Evolutionary conservation across 148 eudicot genomes (phyloP).

Genomic region (Suaeda aralocaspica): DNA sequence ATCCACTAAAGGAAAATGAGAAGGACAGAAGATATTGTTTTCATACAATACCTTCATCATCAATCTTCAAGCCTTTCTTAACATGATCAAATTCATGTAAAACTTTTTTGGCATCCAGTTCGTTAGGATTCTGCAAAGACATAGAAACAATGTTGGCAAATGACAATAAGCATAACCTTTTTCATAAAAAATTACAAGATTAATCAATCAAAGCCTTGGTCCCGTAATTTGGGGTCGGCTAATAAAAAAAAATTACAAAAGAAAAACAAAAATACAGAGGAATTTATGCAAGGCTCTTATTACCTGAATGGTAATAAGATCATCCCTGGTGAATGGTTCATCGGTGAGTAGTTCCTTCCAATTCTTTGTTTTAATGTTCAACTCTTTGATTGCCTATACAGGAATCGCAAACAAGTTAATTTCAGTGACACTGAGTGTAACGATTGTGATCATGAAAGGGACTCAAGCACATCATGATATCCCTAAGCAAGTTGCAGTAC

Average conservation of each 20-base stretch:
- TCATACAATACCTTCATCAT: constrained; percentile 74
- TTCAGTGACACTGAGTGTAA: neutral
- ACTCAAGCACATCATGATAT: neutral
- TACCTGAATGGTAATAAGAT: constrained; percentile 90
- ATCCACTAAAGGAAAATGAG: constrained; percentile 7
- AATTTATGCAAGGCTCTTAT: constrained; percentile 5
- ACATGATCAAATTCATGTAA: constrained; percentile 86
- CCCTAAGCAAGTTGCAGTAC: neutral
- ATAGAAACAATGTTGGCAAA: neutral
- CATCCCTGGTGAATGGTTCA: constrained; percentile 77
- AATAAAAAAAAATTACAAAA: no score
- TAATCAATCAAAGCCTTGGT: no score
- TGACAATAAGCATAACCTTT: neutral
- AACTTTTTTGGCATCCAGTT: constrained; percentile 62
- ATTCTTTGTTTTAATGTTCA: constrained; percentile 86
- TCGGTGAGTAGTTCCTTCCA: constrained; percentile 99
- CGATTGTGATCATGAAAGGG: neutral
- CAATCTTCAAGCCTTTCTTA: constrained; percentile 75
- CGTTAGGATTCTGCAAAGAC: constrained; percentile 77
- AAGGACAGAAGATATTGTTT: neutral
- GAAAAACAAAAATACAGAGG: neutral
- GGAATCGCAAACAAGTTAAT: constrained; percentile 7
- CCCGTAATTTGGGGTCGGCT: no score
- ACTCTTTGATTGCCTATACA: constrained; percentile 81
- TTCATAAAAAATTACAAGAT: no score